Evolutionary conservation across 2,329 filamentous ascomycete genomes (phyloP), one percentile per base, ranked within the genome.

Genomic region (Bertia moriformis): DNA sequence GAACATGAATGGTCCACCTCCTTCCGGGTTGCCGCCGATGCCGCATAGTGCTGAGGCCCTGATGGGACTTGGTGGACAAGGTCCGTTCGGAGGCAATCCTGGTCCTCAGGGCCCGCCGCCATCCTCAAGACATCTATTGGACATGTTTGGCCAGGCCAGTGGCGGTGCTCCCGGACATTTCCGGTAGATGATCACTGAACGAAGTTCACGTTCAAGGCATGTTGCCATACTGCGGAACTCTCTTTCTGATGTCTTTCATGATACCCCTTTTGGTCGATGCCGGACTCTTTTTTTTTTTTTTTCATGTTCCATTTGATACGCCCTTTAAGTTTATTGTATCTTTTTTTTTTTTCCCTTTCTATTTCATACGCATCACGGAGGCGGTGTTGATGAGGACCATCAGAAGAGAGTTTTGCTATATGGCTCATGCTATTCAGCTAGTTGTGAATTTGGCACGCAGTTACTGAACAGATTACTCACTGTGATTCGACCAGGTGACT

Each of bases 71-170:
- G 52, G 52, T 30, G 51, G 52, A 36, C 52, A 55, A 39, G 49
- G 49, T 4, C 57, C 52, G 19, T 60, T 56, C 32, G 57, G 53
- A 18, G 53, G 53, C 37, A 53, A 56, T 15, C 51, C 51, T 19
- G 55, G 56, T 12, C 57, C 54, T 10, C 59, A 55, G 19, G 57
- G 53, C 4, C 54, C 53, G 15, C 57, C 55, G 19, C 55, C 56
- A 19, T 35, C 32, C 10, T 35, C 32, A 5, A 48, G 59, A 30
- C 56, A 59, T 38, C 49, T 62, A 33, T 51, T 65, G 41, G 61
- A 65, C 33, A 60, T 65, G 57, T 58, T 65, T 41, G 57, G 55
- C 15, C 57, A 59, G 43, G 47, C 52, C 40, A 51, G 51, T 19
- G 55, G 52, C 18, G 54, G 53, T 29, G 52, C 56, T 7, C 56